A percentile compares a stretch with the other conserved stretches of the same genome.
Conservation (phyloP, 805 yeast species). For the Cyberlindnera saturnus region DNA sequence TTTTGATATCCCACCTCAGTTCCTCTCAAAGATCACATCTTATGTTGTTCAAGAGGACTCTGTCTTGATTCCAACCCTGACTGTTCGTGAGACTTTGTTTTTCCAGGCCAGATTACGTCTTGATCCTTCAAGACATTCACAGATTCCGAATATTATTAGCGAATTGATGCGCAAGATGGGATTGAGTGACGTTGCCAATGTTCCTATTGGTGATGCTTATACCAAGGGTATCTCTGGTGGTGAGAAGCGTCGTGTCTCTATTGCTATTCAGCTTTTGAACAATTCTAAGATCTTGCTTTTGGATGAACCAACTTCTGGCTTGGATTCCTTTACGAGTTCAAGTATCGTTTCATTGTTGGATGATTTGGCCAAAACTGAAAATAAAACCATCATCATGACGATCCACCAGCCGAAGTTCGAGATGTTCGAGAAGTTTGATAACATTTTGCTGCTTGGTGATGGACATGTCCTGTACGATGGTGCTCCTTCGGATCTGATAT, state of each 20-base stretch:
- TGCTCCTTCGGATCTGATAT: constrained; percentile 34
- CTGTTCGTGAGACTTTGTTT: constrained; percentile 70
- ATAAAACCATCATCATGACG: constrained; percentile 66
- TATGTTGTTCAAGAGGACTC: constrained; percentile 82
- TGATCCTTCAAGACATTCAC: constrained; percentile 35
- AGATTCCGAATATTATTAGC: constrained; percentile 44
- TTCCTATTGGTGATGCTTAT: constrained; percentile 48
- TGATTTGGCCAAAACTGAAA: constrained; percentile 44
- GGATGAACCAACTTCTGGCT: constrained; percentile 89
- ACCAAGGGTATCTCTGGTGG: constrained; percentile 69
- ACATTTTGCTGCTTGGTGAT: constrained; percentile 50
- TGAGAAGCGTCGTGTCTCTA: constrained; percentile 77
- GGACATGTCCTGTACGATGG: constrained; percentile 55
- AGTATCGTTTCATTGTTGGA: constrained; percentile 58
- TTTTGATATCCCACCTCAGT: constrained; percentile 26
- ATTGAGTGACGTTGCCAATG: constrained; percentile 12
- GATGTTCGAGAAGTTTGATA: constrained; percentile 59
- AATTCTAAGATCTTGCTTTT: constrained; percentile 59
- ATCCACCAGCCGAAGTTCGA: constrained; percentile 81
- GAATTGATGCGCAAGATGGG: constrained; percentile 61
- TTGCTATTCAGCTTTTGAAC: constrained; percentile 71
- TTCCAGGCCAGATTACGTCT: constrained; percentile 68
- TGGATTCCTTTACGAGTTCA: constrained; percentile 73
- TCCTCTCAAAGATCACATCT: constrained; percentile 42
- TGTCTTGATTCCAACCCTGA: constrained; percentile 59